Percentiles rank a stretch among this genome's conserved stretches.
Conservation (phyloP, 768 basidiomycete genomes). For the Tulasnella sp. region DNA sequence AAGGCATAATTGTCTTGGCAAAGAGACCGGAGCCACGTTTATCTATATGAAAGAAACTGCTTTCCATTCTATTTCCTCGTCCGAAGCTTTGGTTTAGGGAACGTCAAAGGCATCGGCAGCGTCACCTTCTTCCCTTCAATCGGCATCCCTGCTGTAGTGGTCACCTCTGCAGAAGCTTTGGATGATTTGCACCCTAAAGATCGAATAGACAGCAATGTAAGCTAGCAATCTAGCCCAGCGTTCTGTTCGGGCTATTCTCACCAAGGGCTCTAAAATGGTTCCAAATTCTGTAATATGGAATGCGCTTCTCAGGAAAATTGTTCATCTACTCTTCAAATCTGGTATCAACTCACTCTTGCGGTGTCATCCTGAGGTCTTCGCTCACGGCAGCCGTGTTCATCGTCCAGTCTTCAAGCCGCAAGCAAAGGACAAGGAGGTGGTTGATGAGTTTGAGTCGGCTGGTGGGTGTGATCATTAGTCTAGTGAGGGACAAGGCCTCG, state of each 20-base stretch:
- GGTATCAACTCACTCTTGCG: conserved; percentile 48
- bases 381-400: conserved; percentile 59
- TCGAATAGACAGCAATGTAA: no score
- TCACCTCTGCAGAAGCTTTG: neutral
- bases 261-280: neutral
- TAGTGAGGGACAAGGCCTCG: no score
- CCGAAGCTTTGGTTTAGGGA: neutral
- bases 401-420: conserved; percentile 67
- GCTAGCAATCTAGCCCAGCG: neutral
- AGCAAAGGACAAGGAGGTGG: conserved; percentile 69
- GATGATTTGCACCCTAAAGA: neutral
- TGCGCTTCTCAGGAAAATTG: no score
- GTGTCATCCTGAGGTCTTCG: conserved; percentile 56
- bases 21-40: no score
- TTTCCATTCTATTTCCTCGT: no score
- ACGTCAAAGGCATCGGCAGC: neutral
- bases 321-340: no score
- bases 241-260: neutral
- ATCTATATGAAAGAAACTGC: no score
- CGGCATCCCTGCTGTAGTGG: neutral
- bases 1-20: no score
- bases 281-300: no score
- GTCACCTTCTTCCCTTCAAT: neutral
- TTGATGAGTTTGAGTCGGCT: conserved; percentile 63
- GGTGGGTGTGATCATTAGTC: conserved; percentile 47